A percentile compares a stretch with the other conserved stretches of the same genome.
These are phyloP conservation scores for Dinochytrium kinnereticum DNA, from an alignment of 371 early-diverging fungal species.

Conservation along the genomic window DNA sequence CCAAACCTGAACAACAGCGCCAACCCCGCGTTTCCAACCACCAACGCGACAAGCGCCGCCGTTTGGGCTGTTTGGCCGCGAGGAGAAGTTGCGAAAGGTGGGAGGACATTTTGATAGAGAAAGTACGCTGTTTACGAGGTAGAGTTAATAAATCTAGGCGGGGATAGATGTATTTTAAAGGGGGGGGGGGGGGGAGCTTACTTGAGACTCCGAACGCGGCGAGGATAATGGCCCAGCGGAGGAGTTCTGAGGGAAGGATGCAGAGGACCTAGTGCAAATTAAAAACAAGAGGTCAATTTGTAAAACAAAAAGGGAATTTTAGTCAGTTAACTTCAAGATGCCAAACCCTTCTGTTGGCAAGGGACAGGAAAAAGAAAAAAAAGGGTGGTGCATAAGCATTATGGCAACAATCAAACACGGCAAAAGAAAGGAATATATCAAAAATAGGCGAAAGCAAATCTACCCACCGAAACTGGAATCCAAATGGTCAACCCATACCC, in stretches of 20 bases:
- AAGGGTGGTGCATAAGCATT: background rate
- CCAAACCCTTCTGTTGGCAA: too few relatives aligned
- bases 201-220: slow-evolving; percentile 64
- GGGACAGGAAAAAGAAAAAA: background rate
- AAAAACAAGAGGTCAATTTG: slow-evolving; percentile 23
- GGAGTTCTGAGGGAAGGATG: slow-evolving; percentile 67
- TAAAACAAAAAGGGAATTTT: background rate
- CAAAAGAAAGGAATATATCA: slow-evolving; percentile 11
- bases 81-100: slow-evolving; percentile 66
- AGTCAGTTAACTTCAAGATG: too few relatives aligned
- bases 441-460: too few relatives aligned
- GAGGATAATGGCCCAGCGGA: slow-evolving; percentile 71
- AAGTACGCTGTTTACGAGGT: slow-evolving; percentile 44
- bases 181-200: slow-evolving; percentile 29
- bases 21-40: slow-evolving; percentile 72
- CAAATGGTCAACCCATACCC: slow-evolving; percentile 92
- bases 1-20: slow-evolving; percentile 79
- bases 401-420: slow-evolving; percentile 15
- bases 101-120: slow-evolving; percentile 51
- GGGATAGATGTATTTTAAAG: background rate
- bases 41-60: slow-evolving; percentile 67
- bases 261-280: slow-evolving; percentile 61
- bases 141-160: background rate
- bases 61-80: slow-evolving; percentile 64
- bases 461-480: slow-evolving; percentile 86